Base-by-base conservation (phyloP, 2,329 filamentous ascomycete genomes). In the Bipolaris oryzae region DNA sequence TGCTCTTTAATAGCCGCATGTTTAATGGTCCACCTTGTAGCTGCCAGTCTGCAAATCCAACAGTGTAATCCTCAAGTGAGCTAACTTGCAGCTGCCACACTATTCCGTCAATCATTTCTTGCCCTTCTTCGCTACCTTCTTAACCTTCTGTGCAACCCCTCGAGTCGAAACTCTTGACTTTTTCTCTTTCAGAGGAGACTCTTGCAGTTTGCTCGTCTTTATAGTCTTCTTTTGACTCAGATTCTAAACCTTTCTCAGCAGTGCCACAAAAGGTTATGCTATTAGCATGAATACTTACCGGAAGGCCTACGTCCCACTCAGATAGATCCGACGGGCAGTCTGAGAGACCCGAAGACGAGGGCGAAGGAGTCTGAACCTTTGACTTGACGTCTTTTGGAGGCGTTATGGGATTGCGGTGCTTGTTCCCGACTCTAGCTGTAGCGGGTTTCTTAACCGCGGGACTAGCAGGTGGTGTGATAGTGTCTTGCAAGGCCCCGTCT, bases 311-410 rank as follows among this genome's bases (percentile, higher is more conserved):
- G 3, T 64, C 45, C 59, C 53, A 57, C 4, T 62, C 56, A 1
- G 63, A 68, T 16, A 68, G 33, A 23, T 66, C 60, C 11, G 65
- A 66, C 2, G 65, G 65, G 18, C 50, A 64, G 42, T 62, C 60
- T 11, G 65, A 66, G 10, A 68, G 50, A 25, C n/a, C 18, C n/a
- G 50, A 55, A 6, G 57, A 54, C 21, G 39, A 18, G 2, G 49
- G 43, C n/a, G 41, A 34, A 7, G 41, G 45, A 15, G 16, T 43
- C 35, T 9, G 21, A 16, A 48, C 7, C 18, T 43, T 53, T 4
- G 34, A 15, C 16, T 18, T 10, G n/a, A 16, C 18, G 10, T 7
- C 33, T 25, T 54, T 45, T 2, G n/a, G 16, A 43, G 49, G 20
- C 11, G 37, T 42, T 16, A 37, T 18, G 2, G 31, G 35, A 13